Conservation (phyloP, 2,329 filamentous ascomycete species). For the Claviceps cyperi region DNA sequence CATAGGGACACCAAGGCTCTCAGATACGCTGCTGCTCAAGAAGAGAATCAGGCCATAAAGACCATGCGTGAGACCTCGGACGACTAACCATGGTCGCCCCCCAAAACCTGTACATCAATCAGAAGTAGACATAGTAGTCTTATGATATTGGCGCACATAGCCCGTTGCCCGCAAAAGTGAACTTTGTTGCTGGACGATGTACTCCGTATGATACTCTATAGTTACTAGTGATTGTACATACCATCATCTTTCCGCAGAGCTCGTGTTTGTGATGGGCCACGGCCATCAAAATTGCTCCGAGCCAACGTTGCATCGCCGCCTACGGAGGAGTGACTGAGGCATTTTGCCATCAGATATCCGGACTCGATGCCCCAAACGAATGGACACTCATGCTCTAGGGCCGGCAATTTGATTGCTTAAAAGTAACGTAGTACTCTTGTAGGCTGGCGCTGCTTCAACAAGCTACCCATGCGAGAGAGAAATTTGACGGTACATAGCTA, state of each 20-base stretch:
- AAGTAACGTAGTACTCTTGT: too few species aligned
- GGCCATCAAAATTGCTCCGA: neutral
- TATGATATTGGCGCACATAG: neutral
- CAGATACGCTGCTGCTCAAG: too few species aligned
- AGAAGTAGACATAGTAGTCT: neutral
- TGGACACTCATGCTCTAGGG: neutral
- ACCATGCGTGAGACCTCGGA: slow-evolving; percentile 1
- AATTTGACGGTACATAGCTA: too few species aligned
- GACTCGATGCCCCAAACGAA: neutral
- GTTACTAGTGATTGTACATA: too few species aligned
- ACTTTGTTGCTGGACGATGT: neutral
- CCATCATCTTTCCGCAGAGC: neutral
- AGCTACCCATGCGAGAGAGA: too few species aligned
- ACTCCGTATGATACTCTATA: neutral
- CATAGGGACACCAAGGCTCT: too few species aligned
- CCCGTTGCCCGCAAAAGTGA: neutral
- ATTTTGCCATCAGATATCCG: neutral
- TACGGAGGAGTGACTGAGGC: neutral
- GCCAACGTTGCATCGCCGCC: neutral
- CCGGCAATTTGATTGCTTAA: neutral
- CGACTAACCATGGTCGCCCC: neutral
- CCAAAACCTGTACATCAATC: neutral
- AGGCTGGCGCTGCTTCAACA: neutral
- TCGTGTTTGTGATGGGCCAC: neutral
- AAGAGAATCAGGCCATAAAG: too few species aligned